A percentile compares a stretch with the other conserved stretches of the same genome.
These are phyloP conservation scores for Exophiala sideris DNA, from an alignment of 2,329 filamentous ascomycete genomes.

Conservation along the genomic window DNA sequence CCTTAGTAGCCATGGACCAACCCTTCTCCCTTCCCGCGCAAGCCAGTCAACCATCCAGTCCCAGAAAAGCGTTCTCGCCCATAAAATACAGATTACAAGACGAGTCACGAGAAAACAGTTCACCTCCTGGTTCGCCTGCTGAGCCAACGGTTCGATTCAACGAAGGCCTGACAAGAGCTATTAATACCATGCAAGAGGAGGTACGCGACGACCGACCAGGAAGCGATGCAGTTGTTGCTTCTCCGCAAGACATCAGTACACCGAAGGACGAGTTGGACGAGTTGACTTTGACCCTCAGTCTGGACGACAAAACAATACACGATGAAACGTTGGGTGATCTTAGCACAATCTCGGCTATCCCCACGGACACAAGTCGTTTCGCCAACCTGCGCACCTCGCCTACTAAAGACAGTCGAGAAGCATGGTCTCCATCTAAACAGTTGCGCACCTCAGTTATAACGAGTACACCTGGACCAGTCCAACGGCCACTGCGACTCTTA, in stretches of 20 bases:
- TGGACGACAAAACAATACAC: conserved; percentile 31
- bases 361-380: conserved; percentile 76
- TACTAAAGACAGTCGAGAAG: conserved; percentile 43
- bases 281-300: conserved; percentile 24
- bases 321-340: conserved; percentile 52
- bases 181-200: conserved; percentile 33
- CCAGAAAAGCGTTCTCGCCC: conserved; percentile 28
- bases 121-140: conserved; percentile 27
- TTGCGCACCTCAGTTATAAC: conserved; percentile 29
- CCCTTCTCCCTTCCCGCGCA: conserved; percentile 17
- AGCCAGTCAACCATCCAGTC: conserved; percentile 19
- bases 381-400: conserved; percentile 68
- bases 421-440: conserved; percentile 44
- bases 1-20: conserved; percentile 22
- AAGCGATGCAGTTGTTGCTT: conserved; percentile 6
- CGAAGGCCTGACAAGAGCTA: conserved; percentile 28
- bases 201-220: conserved; percentile 33
- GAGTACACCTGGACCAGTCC: conserved; percentile 50
- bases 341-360: conserved; percentile 84
- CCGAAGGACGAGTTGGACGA: conserved; percentile 23
- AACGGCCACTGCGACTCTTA: conserved; percentile 37
- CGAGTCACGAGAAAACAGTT: conserved; percentile 17
- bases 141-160: conserved; percentile 31
- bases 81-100: conserved; percentile 28
- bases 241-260: conserved; percentile 1